These are phyloP conservation scores for Eucalyptus guilfoylei DNA, from an alignment of 345 rosid genomes.

Conservation along the genomic window DNA sequence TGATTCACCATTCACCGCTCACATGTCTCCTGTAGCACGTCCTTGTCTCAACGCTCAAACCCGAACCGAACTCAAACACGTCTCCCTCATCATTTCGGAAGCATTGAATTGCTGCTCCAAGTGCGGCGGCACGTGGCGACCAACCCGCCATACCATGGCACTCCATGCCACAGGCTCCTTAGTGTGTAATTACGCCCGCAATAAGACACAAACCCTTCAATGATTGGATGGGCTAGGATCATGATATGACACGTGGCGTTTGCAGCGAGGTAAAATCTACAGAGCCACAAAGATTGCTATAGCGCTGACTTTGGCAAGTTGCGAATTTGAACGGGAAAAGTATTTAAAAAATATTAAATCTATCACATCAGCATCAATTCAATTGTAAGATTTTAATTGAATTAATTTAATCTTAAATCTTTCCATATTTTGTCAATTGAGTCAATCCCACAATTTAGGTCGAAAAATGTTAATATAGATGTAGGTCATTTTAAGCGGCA, in stretches of 20 bases:
- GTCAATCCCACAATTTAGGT: fast-evolving
- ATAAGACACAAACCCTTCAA: neutral
- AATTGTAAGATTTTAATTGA: too few relatives aligned
- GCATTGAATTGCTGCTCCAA: slow-evolving; percentile 35
- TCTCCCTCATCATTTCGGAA: too few relatives aligned
- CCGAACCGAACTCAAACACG: too few relatives aligned
- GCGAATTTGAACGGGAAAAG: neutral
- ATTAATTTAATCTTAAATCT: too few relatives aligned
- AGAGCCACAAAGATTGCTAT: too few relatives aligned
- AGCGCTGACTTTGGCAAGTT: neutral
- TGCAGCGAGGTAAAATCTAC: too few relatives aligned
- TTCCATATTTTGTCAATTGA: fast-evolving
- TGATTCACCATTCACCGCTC: neutral
- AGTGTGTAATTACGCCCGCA: too few relatives aligned
- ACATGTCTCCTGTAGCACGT: too few relatives aligned
- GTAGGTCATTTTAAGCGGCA: fast-evolving
- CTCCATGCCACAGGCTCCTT: neutral
- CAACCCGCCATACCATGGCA: slow-evolving; percentile 38
- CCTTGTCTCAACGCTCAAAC: too few relatives aligned
- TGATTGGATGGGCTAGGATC: neutral
- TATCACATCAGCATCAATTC: fast-evolving
- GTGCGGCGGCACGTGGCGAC: slow-evolving; percentile 32
- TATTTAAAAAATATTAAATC: too few relatives aligned
- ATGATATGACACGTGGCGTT: neutral
- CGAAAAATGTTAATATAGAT: fast-evolving